Evolutionary conservation across 768 basidiomycete genomes (phyloP).

Genomic region (Auriscalpium vulgare): DNA sequence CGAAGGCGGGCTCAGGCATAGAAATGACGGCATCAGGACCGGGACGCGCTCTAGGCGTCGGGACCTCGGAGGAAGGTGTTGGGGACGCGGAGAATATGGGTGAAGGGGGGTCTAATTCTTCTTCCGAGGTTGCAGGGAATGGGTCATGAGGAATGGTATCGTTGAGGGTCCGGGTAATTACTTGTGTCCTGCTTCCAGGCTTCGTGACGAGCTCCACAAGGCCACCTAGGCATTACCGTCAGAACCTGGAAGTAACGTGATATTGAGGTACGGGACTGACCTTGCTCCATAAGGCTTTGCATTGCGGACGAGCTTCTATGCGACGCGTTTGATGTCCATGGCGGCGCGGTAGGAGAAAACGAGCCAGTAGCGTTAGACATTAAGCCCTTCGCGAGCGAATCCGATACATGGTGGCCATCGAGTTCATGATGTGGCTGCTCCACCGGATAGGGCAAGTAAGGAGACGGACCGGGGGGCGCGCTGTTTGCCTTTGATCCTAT

Average conservation of each 20-base stretch:
- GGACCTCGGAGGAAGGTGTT: neutral
- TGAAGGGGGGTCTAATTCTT: slow-evolving; percentile 20
- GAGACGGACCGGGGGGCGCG: neutral
- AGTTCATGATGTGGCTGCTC: slow-evolving; percentile 6
- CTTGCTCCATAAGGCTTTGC: slow-evolving; percentile 63
- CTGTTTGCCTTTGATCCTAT: slow-evolving; percentile 47
- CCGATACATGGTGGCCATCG: neutral
- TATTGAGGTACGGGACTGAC: slow-evolving; percentile 19
- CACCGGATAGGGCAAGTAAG: slow-evolving; percentile 7
- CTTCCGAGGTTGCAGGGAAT: neutral
- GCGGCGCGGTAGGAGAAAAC: too few relatives aligned
- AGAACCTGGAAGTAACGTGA: neutral
- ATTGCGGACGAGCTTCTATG: slow-evolving; percentile 33
- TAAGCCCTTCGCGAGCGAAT: neutral
- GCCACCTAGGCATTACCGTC: slow-evolving; percentile 32
- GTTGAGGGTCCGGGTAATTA: slow-evolving; percentile 36
- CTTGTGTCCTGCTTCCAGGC: slow-evolving; percentile 25
- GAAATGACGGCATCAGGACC: slow-evolving; percentile 7
- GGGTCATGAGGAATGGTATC: slow-evolving; percentile 16
- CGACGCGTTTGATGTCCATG: neutral
- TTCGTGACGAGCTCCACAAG: slow-evolving; percentile 48
- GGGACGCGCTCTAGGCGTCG: neutral
- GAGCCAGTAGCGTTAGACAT: slow-evolving; percentile 4
- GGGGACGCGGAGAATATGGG: slow-evolving; percentile 21
- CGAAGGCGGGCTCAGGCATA: neutral